Base-by-base conservation (phyloP, 2,329 filamentous ascomycete species). In the Tolypocladium ovalisporum region DNA sequence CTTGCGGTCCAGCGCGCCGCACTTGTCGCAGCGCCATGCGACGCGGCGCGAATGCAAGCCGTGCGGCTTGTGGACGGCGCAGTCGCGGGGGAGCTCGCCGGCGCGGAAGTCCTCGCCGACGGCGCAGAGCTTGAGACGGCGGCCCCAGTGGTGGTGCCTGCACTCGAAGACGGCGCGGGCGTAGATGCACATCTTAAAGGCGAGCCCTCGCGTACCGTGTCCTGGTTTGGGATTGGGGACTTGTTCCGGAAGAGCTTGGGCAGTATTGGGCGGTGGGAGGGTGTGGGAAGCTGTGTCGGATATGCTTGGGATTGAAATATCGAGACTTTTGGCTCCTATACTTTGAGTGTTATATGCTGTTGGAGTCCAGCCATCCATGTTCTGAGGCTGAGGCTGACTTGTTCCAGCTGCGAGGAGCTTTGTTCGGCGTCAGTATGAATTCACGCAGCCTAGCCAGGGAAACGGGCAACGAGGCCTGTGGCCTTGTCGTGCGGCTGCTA, bases 151-250 rank as follows among this genome's bases (percentile, higher is more conserved):
- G 34, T 62, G 54, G 58, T 71, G 67, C 6, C 51, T 27, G 63
- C 68, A 70, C 35, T 34, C 34, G 54, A 66, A 70, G 37, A 67
- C 35, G 36, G 60, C 61, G 36, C 62, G 63, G 9, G 59, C 42
- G 61, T 69, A 68, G 13, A 55, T 59, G 54, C 69, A 70, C 70
- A 72, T 70, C 22, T 17, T 34, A 34, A 27, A 35, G 8, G 24
- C 10, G 5, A 22, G 32, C n/a, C n/a, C n/a, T n/a, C n/a, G n/a
- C n/a, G 47, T 15, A 15, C 27, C 1, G 17, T 4, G 7, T 13
- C 27, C 29, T 12, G 32, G 17, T 51, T 15, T 27, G 27, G 42
- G 17, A 8, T 7, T 6, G 44, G 17, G 27, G 4, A 17, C 15
- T 32, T 8, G n/a, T 49, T 3, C 27, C 7, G 17, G 4, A 47